phyloP scores from a whole-genome alignment of 768 basidiomycete species.

The Mycena filopes region DNA sequence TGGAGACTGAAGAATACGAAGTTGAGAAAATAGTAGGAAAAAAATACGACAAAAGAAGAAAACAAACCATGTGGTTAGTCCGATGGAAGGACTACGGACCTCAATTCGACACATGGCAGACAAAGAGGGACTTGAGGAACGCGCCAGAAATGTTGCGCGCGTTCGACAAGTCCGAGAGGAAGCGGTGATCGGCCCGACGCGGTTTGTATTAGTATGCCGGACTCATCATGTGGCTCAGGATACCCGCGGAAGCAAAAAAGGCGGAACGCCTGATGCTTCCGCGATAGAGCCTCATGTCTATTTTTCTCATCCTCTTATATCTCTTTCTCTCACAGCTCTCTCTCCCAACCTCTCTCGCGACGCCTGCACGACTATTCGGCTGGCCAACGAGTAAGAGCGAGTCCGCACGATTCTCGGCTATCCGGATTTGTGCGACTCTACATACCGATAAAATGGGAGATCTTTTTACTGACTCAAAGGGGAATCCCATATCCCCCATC shows the following conservation, averaged over 20 bases:
- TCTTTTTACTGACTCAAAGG: background rate
- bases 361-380: background rate
- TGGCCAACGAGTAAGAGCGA: background rate
- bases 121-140: background rate
- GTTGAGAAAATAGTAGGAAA: background rate
- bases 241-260: too few relatives aligned
- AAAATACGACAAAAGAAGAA: background rate
- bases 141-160: background rate
- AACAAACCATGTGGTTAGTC: background rate
- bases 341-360: background rate
- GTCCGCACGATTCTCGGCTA: background rate
- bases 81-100: background rate
- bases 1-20: background rate
- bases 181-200: too few relatives aligned
- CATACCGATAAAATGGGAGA: background rate
- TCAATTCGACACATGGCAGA: slow-evolving; percentile 3
- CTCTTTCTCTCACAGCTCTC: too few relatives aligned
- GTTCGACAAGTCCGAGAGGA: background rate
- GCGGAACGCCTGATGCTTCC: too few relatives aligned
- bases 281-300: too few relatives aligned
- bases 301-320: too few relatives aligned
- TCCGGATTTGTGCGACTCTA: background rate
- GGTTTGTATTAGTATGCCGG: too few relatives aligned
- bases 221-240: too few relatives aligned
- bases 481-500: background rate